Base-by-base conservation (phyloP, 2,329 filamentous ascomycete species). In the Helotiales sp. region DNA sequence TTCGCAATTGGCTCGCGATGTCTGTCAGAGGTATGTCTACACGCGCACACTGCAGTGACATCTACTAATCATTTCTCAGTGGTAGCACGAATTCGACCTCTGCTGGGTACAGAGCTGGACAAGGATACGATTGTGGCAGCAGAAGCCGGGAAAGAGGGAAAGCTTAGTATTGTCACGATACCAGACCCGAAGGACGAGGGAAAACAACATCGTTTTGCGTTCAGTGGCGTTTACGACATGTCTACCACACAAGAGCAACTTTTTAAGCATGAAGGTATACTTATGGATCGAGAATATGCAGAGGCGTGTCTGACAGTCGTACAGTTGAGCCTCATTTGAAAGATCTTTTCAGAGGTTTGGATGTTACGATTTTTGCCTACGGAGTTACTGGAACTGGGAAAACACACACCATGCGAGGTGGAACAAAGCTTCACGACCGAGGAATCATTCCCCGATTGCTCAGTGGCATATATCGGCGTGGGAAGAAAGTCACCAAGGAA, bases 351-450 rank as follows among this genome's bases (percentile, higher is more conserved):
- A 87, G 88, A 74, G 95, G 91, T 57, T 86, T 91, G 70, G 90
- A 96, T 75, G 84, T 93, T 40, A 96, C 91, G 10, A 84, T 96
- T 57, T 96, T 97, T 70, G 92, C 93, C 27, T 96, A 97, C 72
- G 93, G 93, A 60, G 91, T 93, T 59, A 96, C 93, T 0, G 93
- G 93, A 47, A 96, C 92, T 0, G 93, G 93, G 55, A 97, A 97
- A 76, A 97, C 93, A 59, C 91, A 96, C 75, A 97, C 93, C 2
- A 96, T 97, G 92, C 87, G 93, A 63, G 93, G 93, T 64, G 93
- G 93, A 36, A 84, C 96, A 74, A 90, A 89, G 71, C 80, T 96
- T 55, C 88, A 89, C 5, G 92, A 96, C 55, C 83, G 93, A 66
- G 93, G 93, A 61, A 88, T 95, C 36, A 96, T 97, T 65, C 93